Percentiles rank a stretch among this genome's conserved stretches.
Evolutionary conservation across 2,329 filamentous ascomycete species (phyloP).

Genomic region (Neonectria ditissima): DNA sequence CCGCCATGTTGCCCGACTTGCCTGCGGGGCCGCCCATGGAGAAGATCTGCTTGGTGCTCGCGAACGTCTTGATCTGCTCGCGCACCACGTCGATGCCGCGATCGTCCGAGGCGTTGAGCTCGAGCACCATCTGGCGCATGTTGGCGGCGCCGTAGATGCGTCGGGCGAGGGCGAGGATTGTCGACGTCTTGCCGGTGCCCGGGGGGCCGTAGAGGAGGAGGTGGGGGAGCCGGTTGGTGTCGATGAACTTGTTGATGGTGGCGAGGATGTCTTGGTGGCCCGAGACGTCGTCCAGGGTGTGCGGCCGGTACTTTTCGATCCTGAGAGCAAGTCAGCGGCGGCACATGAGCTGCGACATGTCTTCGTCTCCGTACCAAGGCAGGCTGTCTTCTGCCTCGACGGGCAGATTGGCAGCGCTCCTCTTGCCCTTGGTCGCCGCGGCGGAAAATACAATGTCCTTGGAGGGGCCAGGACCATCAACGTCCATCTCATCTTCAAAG

Average conservation of each 20-base stretch:
- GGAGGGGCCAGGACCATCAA: slow-evolving; percentile 62
- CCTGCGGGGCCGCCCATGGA: slow-evolving; percentile 65
- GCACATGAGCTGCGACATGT: not conserved
- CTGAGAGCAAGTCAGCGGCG: slow-evolving; percentile 55
- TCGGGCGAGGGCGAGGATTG: slow-evolving; percentile 90
- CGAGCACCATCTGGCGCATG: slow-evolving; percentile 97
- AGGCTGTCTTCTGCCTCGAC: slow-evolving; percentile 93
- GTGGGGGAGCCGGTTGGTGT: slow-evolving; percentile 93
- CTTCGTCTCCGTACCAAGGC: slow-evolving; percentile 75
- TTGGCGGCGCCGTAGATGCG: slow-evolving; percentile 93
- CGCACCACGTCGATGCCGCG: slow-evolving; percentile 97
- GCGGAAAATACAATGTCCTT: slow-evolving; percentile 76
- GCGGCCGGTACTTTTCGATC: slow-evolving; percentile 97
- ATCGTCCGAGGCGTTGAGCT: slow-evolving; percentile 97
- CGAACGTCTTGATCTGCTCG: slow-evolving; percentile 99
- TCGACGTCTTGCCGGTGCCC: slow-evolving; percentile 97
- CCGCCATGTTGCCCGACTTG: slow-evolving; percentile 66
- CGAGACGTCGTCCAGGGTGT: slow-evolving; percentile 89
- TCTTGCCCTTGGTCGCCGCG: slow-evolving; percentile 86
- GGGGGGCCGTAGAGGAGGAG: slow-evolving; percentile 96
- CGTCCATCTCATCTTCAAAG: slow-evolving; percentile 71
- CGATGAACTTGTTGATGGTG: slow-evolving; percentile 97
- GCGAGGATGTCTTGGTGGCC: slow-evolving; percentile 97
- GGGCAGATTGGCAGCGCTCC: slow-evolving; percentile 90
- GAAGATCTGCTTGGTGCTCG: slow-evolving; percentile 98